These are phyloP conservation scores for Fraxinus latifolia DNA, from an alignment of 305 asterid species.

Conservation along the genomic window DNA sequence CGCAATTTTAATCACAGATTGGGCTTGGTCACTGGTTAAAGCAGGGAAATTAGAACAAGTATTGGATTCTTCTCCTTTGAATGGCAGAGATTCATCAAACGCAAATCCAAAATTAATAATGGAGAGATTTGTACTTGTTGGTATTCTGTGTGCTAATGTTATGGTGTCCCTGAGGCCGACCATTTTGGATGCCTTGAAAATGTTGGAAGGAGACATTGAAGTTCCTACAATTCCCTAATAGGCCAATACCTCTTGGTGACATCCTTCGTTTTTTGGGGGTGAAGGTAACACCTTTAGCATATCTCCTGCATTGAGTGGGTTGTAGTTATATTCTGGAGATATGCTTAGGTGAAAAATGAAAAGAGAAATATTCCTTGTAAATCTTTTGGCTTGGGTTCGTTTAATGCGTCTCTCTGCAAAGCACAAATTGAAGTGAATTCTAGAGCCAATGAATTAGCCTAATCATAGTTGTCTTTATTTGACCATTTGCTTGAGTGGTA, in stretches of 20 bases:
- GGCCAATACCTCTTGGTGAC: conserved; percentile 68
- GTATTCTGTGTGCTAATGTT: conserved; percentile 75
- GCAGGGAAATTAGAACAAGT: conserved; percentile 53
- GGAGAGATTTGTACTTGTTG: conserved; percentile 77
- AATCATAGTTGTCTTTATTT: no score
- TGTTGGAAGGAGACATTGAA: conserved; percentile 86
- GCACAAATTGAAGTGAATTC: neutral
- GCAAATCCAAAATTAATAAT: conserved; percentile 58
- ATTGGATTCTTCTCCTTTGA: conserved; percentile 47
- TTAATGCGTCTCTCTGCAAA: neutral
- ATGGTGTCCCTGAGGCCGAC: conserved; percentile 89
- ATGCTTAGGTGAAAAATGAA: conserved; percentile 62
- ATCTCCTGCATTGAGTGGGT: conserved; percentile 62
- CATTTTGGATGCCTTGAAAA: conserved; percentile 69
- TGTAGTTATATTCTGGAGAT: conserved; percentile 49
- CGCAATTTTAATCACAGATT: conserved; percentile 61
- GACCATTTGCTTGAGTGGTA: neutral
- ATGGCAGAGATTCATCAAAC: conserved; percentile 20
- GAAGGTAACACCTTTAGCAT: conserved; percentile 44
- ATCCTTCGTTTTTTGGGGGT: conserved; percentile 48
- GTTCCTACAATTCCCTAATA: conserved; percentile 65
- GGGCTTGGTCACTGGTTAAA: conserved; percentile 86
- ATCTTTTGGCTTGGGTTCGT: neutral
- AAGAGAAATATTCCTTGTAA: neutral
- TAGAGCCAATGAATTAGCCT: neutral